Conservation (phyloP, 129 eudicot species). For the Pittosporum tobira region DNA sequence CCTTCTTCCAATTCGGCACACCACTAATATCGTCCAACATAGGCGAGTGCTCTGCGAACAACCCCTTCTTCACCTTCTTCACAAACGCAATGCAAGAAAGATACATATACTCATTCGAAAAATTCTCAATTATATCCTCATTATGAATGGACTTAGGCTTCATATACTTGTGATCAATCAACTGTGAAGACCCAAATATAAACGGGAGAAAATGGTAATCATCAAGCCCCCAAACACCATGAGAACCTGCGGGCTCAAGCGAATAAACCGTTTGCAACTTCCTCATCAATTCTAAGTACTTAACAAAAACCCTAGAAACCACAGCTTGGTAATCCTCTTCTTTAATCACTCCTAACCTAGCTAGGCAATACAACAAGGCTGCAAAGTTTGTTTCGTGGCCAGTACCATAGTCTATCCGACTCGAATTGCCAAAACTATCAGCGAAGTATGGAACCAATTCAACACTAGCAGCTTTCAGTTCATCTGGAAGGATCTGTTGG, state of each 20-base stretch:
- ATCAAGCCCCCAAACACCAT: slow-evolving; percentile 99
- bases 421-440: slow-evolving; percentile 81
- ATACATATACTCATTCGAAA: slow-evolving; percentile 69
- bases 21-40: slow-evolving; percentile 96
- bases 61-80: slow-evolving; percentile 91
- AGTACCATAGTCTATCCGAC: slow-evolving; percentile 84
- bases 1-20: slow-evolving; percentile 88
- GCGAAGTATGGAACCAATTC: slow-evolving; percentile 74
- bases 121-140: slow-evolving; percentile 81
- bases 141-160: slow-evolving; percentile 93
- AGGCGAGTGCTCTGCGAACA: slow-evolving; percentile 90
- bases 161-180: slow-evolving; percentile 91
- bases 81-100: slow-evolving; percentile 72
- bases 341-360: slow-evolving; percentile 43
- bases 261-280: slow-evolving; percentile 58
- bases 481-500: slow-evolving; percentile 35
- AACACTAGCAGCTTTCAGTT: slow-evolving; percentile 35
- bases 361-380: slow-evolving; percentile 85
- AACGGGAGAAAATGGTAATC: slow-evolving; percentile 90
- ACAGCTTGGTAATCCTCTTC: slow-evolving; percentile 83
- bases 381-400: slow-evolving; percentile 96
- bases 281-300: slow-evolving; percentile 80
- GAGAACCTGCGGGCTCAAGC: slow-evolving; percentile 95
- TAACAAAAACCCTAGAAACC: slow-evolving; percentile 70
- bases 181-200: slow-evolving; percentile 81